Evolutionary conservation across 1,284 basidiomycete species (phyloP), one percentile per base, ranked within the genome.

Genomic region (Ceratobasidium sp.): DNA sequence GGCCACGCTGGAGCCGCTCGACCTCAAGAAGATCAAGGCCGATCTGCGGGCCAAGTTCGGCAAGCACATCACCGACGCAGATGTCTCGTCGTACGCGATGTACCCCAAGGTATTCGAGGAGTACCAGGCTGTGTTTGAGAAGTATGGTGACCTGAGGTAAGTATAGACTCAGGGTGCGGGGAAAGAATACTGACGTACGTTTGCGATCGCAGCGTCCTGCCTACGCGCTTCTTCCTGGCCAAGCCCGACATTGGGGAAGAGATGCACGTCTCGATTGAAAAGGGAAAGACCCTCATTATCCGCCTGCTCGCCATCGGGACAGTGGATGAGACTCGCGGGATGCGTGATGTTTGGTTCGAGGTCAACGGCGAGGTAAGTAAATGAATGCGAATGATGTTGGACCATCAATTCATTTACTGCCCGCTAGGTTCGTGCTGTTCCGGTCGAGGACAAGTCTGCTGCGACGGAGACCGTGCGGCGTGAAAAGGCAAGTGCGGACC

Each of bases 101-200:
- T 97, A 96, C 80, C 93, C 95, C 59, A 95, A 95, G 89, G 94
- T 98, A 72, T 99, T 98, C 81, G 96, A 98, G 80, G 96, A 99
- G 82, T 98, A 93, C 83, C 94, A 96, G 81, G 86, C 86, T 76
- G 98, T 98, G 84, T 84, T 97, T 74, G 92, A 94, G 83, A 95
- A 93, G 84, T 98, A 92, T 80, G 96, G 97, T 61, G 96, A 99
- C 81, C 86, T 99, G 66, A 94, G 92, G 90, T 91, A 77, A 72
- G 84, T 78, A 54, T 54, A 38, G 28, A 74, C 33, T 66, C 72
- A 66, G 38, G 70, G 70, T 51, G 62, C 33, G 67, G 75, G 38
- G 28, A 9, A 30, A 53, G 12, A 28, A 46, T 71, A 23, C 44
- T 49, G 18, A 38, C 54, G 42, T 62, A 23, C 21, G 56, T 44